Evolutionary conservation across 2,329 filamentous ascomycete species (phyloP).

Genomic region (Venturia effusa): DNA sequence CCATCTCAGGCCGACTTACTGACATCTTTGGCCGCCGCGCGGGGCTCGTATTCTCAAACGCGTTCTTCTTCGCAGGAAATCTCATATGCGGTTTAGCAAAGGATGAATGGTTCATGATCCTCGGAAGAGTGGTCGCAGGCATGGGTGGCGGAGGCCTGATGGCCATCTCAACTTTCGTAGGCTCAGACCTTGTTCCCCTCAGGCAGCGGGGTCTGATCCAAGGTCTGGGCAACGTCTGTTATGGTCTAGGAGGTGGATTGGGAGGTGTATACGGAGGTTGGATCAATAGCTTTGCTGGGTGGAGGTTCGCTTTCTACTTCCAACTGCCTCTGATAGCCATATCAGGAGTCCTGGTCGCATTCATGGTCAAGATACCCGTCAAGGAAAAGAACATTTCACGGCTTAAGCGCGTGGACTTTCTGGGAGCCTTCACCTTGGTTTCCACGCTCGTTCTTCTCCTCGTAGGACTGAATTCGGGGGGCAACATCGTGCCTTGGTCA

Average conservation of each 20-base stretch:
- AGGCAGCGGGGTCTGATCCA: constrained; percentile 64
- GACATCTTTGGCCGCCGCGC: constrained; percentile 63
- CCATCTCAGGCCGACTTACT: constrained; percentile 65
- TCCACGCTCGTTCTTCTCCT: constrained; percentile 55
- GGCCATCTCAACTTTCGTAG: constrained; percentile 55
- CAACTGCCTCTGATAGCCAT: constrained; percentile 60
- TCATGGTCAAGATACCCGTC: constrained; percentile 49
- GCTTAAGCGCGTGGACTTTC: constrained; percentile 58
- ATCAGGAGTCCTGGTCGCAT: constrained; percentile 51
- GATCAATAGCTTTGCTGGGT: constrained; percentile 64
- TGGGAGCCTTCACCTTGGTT: constrained; percentile 57
- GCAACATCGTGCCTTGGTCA: constrained; percentile 60
- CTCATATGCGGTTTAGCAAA: constrained; percentile 51
- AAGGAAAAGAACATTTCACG: constrained; percentile 55
- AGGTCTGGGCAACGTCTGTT: constrained; percentile 63
- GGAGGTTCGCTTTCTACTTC: constrained; percentile 65
- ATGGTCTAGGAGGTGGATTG: constrained; percentile 53
- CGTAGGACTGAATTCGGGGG: constrained; percentile 60
- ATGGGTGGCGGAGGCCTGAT: constrained; percentile 65
- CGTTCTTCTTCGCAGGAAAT: constrained; percentile 54
- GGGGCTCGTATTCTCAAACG: constrained; percentile 53
- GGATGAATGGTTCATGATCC: constrained; percentile 54
- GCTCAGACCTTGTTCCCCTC: constrained; percentile 61
- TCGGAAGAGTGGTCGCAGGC: constrained; percentile 50
- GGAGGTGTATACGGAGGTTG: constrained; percentile 63